Percentiles rank a stretch among this genome's conserved stretches.
Evolutionary conservation across 768 basidiomycete species (phyloP).

Genomic region (Cystofilobasidium bisporidii): DNA sequence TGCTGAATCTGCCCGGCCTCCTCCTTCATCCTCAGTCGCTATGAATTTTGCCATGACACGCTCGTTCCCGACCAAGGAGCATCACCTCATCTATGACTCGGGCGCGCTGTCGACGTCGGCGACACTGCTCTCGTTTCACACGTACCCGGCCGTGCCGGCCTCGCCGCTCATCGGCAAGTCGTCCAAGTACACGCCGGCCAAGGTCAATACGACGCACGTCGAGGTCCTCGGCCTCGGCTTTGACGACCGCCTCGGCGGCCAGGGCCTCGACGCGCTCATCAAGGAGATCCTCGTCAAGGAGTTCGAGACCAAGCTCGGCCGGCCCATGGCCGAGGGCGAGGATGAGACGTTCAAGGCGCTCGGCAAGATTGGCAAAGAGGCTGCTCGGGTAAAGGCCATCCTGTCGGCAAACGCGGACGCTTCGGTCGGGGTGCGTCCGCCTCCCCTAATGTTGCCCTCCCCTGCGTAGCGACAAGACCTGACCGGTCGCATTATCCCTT

Average conservation of each 20-base stretch:
- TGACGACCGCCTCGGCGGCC: conserved; percentile 65
- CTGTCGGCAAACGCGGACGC: conserved; percentile 86
- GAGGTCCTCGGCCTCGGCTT: conserved; percentile 72
- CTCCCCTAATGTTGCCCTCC: no score
- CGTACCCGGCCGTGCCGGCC: conserved; percentile 36
- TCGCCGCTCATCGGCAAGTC: conserved; percentile 24
- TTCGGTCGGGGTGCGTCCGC: conserved; percentile 52
- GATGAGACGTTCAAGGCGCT: conserved; percentile 64
- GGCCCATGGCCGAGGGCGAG: conserved; percentile 49
- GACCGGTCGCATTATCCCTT: no score
- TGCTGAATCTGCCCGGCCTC: neutral
- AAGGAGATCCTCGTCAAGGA: conserved; percentile 66
- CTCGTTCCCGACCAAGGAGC: conserved; percentile 57
- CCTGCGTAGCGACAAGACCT: no score
- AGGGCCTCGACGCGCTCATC: conserved; percentile 72
- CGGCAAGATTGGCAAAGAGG: conserved; percentile 92
- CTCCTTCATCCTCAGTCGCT: conserved; percentile 49
- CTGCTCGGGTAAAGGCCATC: conserved; percentile 77
- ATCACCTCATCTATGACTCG: conserved; percentile 85
- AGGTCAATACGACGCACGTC: conserved; percentile 54
- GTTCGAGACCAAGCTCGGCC: conserved; percentile 55
- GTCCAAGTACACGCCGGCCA: conserved; percentile 19
- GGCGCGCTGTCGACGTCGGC: conserved; percentile 55
- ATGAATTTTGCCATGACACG: conserved; percentile 98
- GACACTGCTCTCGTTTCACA: conserved; percentile 39